Evolutionary conservation across 2,329 filamentous ascomycete genomes (phyloP), one percentile per base, ranked within the genome.

Genomic region (Fusarium pseudocircinatum): DNA sequence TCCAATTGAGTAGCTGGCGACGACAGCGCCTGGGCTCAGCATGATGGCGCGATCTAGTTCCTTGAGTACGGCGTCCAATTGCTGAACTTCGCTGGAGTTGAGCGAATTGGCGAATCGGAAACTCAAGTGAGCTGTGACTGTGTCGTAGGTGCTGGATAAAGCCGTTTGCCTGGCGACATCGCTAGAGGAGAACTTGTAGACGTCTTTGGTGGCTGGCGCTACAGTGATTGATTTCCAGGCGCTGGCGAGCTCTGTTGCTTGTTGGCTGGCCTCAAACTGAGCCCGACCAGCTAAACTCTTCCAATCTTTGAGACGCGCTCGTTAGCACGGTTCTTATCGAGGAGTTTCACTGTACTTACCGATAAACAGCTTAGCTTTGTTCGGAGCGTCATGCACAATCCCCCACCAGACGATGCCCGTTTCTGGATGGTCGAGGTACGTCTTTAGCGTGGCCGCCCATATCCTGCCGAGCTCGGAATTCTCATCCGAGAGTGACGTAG

Each of bases 331-430:
- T 22, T 40, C 24, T n/a, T n/a, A 6, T 30, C 10, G 11, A 40
- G 26, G 15, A 3, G 24, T 5, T 54, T 18, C 2, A 18, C 20
- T n/a, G 34, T n/a, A 40, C 34, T 18, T 54, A 30, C 50, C 50
- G 24, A 54, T 18, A 40, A 70, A 56, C 7, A 70, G 44, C 36
- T 70, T 63, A 18, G 69, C 67, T 15, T 59, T 43, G 3, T 46
- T 39, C 13, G 62, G 47, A 28, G 18, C 40, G 6, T 44, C 53
- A n/a, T 67, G 47, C 11, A 72, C 53, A 9, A 62, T 28, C 26
- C 46, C 53, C 61, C 69, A 70, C 57, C 63, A 62, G 36, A 70
- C n/a, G 20, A 40, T 71, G 16, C 62, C 62, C 14, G 67, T 71
- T 24, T 66, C 32, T 53, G 61, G 44, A 8, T 47, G 53, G 22